Base-by-base conservation (phyloP, 2,329 filamentous ascomycete genomes). In the Paraphaeosphaeria sporulosa region DNA sequence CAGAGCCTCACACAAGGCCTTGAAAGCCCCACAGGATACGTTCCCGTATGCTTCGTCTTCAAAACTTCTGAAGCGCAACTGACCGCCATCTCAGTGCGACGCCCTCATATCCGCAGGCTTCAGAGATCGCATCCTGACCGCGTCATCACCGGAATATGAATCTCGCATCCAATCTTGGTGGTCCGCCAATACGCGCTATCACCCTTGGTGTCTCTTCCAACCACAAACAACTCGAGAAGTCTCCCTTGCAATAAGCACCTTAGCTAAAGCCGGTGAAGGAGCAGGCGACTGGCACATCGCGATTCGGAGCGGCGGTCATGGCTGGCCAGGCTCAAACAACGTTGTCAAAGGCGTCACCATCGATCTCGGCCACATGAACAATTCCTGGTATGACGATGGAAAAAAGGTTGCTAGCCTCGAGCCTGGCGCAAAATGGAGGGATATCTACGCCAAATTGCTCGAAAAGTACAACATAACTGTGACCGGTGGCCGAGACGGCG, bases 361-460 rank as follows among this genome's bases (percentile, higher is more conserved):
- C 51, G 65, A 67, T 32, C 57, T 69, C 2, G 54, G 57, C 9
- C 2, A 57, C 15, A 65, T 68, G 59, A 65, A 66, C 53, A 34
- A n/a, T 2, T 58, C 60, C 2, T 55, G 36, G 25, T 65, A 62
- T 25, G 34, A 63, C 56, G n/a, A 36, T 6, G 34, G 36, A 4
- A 61, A 43, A 4, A 55, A 55, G 4, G 36, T 64, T 12, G 69
- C 65, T 6, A 58, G 51, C n/a, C 40, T 71, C 4, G 43, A 58
- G 32, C 61, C 67, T 10, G 69, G 67, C 3, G 58, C 40, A 17
- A 71, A 68, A 8, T 78, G 76, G 74, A 48, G 42, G n/a, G 64
- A 75, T 21, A 74, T 77, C 19, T 78, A 78, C 58, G n/a, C 51
- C 13, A 52, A 50, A 7, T 27, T 65, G n/a, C 62, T 57, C 23